phyloP scores from a whole-genome alignment of 108 stramenopile genomes.

The Chaetoceros muelleri region DNA sequence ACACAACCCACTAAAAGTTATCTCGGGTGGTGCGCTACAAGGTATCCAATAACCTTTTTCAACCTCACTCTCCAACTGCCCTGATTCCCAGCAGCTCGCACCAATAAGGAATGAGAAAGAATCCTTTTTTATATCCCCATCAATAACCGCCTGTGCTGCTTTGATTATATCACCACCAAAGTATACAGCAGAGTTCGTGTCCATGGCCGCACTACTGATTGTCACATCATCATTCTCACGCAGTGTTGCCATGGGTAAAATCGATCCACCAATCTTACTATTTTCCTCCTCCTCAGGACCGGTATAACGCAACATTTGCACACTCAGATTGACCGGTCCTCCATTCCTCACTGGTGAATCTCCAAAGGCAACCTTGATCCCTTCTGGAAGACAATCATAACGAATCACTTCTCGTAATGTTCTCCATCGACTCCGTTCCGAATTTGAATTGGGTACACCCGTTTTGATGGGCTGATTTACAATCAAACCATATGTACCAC shows the following conservation, averaged over 20 bases:
- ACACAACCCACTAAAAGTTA: slow-evolving; percentile 55
- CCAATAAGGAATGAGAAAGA: slow-evolving; percentile 64
- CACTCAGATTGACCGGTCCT: slow-evolving; percentile 64
- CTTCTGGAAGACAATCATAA: slow-evolving; percentile 23
- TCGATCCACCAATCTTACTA: slow-evolving; percentile 38
- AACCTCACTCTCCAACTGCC: slow-evolving; percentile 69
- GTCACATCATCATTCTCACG: background rate
- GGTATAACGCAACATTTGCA: slow-evolving; percentile 62
- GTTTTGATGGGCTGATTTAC: slow-evolving; percentile 53
- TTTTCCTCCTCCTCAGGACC: background rate
- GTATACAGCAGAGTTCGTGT: slow-evolving; percentile 38
- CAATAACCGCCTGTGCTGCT: slow-evolving; percentile 45
- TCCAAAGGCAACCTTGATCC: slow-evolving; percentile 43
- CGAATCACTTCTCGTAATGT: slow-evolving; percentile 19
- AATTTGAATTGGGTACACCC: slow-evolving; percentile 12
- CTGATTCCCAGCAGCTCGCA: slow-evolving; percentile 58
- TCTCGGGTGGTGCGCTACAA: slow-evolving; percentile 49
- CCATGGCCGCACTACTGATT: slow-evolving; percentile 12
- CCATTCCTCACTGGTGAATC: slow-evolving; percentile 51
- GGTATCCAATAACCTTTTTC: slow-evolving; percentile 76
- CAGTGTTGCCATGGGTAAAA: background rate
- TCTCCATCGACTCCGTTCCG: slow-evolving; percentile 17
- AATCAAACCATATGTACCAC: slow-evolving; percentile 73
- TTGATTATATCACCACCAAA: slow-evolving; percentile 59
- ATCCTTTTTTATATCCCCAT: slow-evolving; percentile 35